Evolutionary conservation across 2,329 filamentous ascomycete species (phyloP).

Genomic region (Colletotrichum sp.): DNA sequence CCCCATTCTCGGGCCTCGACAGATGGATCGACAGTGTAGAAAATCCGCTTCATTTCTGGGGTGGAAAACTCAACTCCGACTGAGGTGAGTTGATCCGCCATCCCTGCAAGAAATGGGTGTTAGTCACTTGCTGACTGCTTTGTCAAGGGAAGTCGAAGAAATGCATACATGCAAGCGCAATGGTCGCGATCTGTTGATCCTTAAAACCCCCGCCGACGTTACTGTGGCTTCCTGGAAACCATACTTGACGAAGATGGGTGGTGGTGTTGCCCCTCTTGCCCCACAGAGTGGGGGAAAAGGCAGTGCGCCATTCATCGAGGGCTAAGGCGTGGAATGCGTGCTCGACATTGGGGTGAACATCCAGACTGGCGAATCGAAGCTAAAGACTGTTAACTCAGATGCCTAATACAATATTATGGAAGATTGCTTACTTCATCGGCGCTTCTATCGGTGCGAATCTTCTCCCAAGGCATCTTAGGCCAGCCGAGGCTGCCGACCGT

Average conservation of each 20-base stretch:
- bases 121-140: neutral
- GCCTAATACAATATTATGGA: neutral
- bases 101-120: slow-evolving; percentile 1
- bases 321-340: slow-evolving; percentile 62
- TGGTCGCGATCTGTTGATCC: slow-evolving; percentile 27
- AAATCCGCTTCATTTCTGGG: slow-evolving; percentile 23
- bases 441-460: neutral
- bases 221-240: slow-evolving; percentile 66
- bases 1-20: slow-evolving; percentile 21
- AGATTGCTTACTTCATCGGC: neutral
- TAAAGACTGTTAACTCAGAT: neutral
- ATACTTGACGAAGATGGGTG: slow-evolving; percentile 31
- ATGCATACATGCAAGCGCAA: slow-evolving; percentile 24
- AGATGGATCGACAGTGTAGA: slow-evolving; percentile 17
- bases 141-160: neutral
- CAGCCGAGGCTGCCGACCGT: slow-evolving; percentile 51
- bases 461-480: slow-evolving; percentile 19
- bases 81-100: slow-evolving; percentile 27
- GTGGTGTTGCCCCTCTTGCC: slow-evolving; percentile 17
- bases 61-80: slow-evolving; percentile 27
- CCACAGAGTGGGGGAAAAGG: slow-evolving; percentile 35
- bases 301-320: slow-evolving; percentile 52
- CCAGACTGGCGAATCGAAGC: slow-evolving; percentile 22
- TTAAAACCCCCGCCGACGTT: slow-evolving; percentile 65
- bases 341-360: slow-evolving; percentile 39